Conservation (phyloP, 176 grass and related monocot species). For the Eragrostis curvula region DNA sequence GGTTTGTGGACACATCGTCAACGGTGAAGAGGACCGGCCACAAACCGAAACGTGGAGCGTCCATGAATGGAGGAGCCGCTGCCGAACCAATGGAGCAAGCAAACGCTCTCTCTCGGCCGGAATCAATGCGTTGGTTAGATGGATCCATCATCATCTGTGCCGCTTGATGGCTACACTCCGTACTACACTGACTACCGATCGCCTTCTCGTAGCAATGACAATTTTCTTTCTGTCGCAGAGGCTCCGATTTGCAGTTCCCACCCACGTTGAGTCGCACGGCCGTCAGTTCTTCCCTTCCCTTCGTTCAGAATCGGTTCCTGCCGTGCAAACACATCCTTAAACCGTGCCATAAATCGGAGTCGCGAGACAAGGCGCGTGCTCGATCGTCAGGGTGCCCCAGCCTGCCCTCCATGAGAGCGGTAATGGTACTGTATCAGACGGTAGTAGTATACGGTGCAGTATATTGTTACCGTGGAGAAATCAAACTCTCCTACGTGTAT, state of each 20-base stretch:
- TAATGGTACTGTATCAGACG: not conserved
- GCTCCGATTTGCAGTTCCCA: not conserved
- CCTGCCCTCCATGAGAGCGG: not conserved
- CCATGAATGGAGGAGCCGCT: not conserved
- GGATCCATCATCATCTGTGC: not conserved
- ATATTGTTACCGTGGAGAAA: not conserved
- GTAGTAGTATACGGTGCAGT: not conserved
- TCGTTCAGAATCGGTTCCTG: not conserved
- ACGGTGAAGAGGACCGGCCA: not conserved
- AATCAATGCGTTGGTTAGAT: constrained; percentile 7
- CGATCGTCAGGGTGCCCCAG: not conserved
- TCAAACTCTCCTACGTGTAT: not conserved
- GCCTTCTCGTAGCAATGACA: not conserved
- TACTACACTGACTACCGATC: too few relatives aligned
- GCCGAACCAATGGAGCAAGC: not conserved
- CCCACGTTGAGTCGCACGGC: too few relatives aligned
- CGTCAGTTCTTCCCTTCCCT: too few relatives aligned
- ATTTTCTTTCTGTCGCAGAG: not conserved
- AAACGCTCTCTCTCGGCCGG: not conserved
- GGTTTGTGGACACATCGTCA: constrained; percentile 15
- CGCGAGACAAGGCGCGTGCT: not conserved
- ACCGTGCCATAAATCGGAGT: not conserved
- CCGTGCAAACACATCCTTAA: not conserved
- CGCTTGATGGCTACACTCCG: not conserved
- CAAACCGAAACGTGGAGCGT: not conserved